Percentiles rank a stretch among this genome's conserved stretches.
phyloP scores from a whole-genome alignment of 768 basidiomycete genomes.

The Cytidiella melzeri region DNA sequence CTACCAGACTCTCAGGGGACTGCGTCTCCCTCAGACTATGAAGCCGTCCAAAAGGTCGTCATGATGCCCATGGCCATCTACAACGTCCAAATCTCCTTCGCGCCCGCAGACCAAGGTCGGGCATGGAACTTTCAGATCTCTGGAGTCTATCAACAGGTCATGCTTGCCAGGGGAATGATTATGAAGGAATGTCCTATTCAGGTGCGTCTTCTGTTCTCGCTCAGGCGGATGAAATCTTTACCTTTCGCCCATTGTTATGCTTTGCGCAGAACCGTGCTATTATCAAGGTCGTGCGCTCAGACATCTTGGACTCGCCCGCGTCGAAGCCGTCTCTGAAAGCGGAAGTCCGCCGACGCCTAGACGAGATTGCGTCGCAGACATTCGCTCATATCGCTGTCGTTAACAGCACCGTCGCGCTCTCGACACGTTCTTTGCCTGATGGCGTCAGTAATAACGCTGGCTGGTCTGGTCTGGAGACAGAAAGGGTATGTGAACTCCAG shows the following conservation, averaged over 20 bases:
- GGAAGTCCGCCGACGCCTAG: slow-evolving; percentile 78
- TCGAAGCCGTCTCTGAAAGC: slow-evolving; percentile 76
- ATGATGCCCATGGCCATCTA: slow-evolving; percentile 71
- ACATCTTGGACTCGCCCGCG: slow-evolving; percentile 82
- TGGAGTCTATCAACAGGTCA: slow-evolving; percentile 89
- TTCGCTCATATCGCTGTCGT: slow-evolving; percentile 91
- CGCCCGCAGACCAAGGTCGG: slow-evolving; percentile 61
- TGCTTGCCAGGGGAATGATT: slow-evolving; percentile 83
- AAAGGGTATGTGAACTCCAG: slow-evolving; percentile 89
- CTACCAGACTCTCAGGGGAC: slow-evolving; percentile 25
- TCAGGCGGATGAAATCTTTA: slow-evolving; percentile 5
- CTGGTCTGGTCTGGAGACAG: slow-evolving; percentile 89
- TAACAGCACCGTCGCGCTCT: slow-evolving; percentile 72
- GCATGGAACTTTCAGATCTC: slow-evolving; percentile 89
- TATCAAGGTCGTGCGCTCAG: slow-evolving; percentile 88
- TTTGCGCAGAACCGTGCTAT: slow-evolving; percentile 64
- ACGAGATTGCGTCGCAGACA: slow-evolving; percentile 92
- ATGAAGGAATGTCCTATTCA: slow-evolving; percentile 86
- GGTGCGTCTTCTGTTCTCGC: slow-evolving; percentile 33
- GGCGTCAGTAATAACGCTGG: slow-evolving; percentile 72
- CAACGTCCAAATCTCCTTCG: slow-evolving; percentile 79
- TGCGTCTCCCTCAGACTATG: slow-evolving; percentile 46
- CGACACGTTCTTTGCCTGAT: slow-evolving; percentile 71
- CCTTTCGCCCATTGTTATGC: slow-evolving; percentile 12
- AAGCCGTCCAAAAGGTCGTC: slow-evolving; percentile 73